Evolutionary conservation across 2,329 filamentous ascomycete species (phyloP).

Genomic region (Calonectria fujianensis): DNA sequence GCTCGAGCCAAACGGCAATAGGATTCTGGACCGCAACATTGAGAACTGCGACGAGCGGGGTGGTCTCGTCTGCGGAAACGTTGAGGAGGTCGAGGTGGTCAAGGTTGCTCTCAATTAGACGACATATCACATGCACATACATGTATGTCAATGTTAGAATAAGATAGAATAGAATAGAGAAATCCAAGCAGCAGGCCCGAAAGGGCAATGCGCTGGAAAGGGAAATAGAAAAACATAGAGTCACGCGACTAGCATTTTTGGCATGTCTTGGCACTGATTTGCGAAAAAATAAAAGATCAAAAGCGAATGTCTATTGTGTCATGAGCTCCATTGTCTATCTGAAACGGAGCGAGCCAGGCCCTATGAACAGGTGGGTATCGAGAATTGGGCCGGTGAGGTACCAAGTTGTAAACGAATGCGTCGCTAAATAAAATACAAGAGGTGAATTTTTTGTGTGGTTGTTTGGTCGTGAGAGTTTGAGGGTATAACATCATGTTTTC

Average conservation of each 20-base stretch:
- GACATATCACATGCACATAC: too few relatives aligned
- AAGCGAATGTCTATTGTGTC: slow-evolving; percentile 25
- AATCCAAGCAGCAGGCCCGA: not conserved
- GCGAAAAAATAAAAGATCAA: not conserved
- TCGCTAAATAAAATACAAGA: slow-evolving; percentile 22
- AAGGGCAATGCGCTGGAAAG: not conserved
- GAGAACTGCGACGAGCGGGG: slow-evolving; percentile 69
- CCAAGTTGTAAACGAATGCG: slow-evolving; percentile 22
- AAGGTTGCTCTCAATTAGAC: slow-evolving; percentile 41
- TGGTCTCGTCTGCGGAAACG: slow-evolving; percentile 70
- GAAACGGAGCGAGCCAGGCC: slow-evolving; percentile 11
- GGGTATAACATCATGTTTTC: not conserved
- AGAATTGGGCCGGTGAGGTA: not conserved
- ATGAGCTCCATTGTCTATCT: slow-evolving; percentile 23
- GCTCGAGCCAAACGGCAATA: slow-evolving; percentile 66
- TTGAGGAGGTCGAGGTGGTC: slow-evolving; percentile 67
- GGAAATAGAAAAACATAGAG: not conserved
- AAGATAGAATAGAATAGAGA: not conserved
- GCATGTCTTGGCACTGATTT: slow-evolving; percentile 3
- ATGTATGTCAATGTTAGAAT: too few relatives aligned
- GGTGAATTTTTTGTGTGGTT: not conserved
- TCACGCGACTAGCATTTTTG: slow-evolving; percentile 2
- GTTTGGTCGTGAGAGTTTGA: not conserved
- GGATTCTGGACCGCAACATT: slow-evolving; percentile 64
- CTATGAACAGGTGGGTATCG: slow-evolving; percentile 25